These are phyloP conservation scores for Globisporangium uncinulatum DNA, from an alignment of 352 stramenopile species.

Conservation along the genomic window DNA sequence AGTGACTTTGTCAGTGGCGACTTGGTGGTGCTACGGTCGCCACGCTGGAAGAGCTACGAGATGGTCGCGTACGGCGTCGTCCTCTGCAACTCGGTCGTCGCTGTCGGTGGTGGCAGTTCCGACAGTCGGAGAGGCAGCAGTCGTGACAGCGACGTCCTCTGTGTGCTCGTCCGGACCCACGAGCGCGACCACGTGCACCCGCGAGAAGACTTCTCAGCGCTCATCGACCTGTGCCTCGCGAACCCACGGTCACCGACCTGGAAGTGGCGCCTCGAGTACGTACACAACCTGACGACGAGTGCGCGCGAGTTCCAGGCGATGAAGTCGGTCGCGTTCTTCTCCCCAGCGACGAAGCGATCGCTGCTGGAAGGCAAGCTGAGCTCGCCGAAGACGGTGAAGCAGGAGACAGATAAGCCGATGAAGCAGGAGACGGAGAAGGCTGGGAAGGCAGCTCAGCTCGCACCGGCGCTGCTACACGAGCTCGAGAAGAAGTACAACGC, in stretches of 20 bases:
- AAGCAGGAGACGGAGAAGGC: not conserved
- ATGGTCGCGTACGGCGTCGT: slow-evolving; percentile 60
- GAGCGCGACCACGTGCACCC: slow-evolving; percentile 17
- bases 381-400: slow-evolving; percentile 9
- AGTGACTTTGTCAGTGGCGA: slow-evolving; percentile 56
- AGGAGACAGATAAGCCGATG: not conserved
- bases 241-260: slow-evolving; percentile 53
- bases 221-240: slow-evolving; percentile 65
- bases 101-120: slow-evolving; percentile 21
- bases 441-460: slow-evolving; percentile 19
- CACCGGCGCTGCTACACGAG: slow-evolving; percentile 33
- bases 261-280: slow-evolving; percentile 59
- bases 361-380: slow-evolving; percentile 37
- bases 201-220: slow-evolving; percentile 29
- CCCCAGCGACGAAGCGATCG: slow-evolving; percentile 40
- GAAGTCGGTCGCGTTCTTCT: slow-evolving; percentile 51
- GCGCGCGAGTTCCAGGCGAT: slow-evolving; percentile 80
- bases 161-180: slow-evolving; percentile 49
- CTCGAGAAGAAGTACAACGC: slow-evolving; percentile 66
- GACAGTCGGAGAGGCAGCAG: slow-evolving; percentile 5
- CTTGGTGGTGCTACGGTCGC: slow-evolving; percentile 52
- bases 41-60: slow-evolving; percentile 52
- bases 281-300: slow-evolving; percentile 71
- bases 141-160: slow-evolving; percentile 43
- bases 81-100: slow-evolving; percentile 63